Base-by-base conservation (phyloP, 2,329 filamentous ascomycete genomes). In the Penicillium sp. region DNA sequence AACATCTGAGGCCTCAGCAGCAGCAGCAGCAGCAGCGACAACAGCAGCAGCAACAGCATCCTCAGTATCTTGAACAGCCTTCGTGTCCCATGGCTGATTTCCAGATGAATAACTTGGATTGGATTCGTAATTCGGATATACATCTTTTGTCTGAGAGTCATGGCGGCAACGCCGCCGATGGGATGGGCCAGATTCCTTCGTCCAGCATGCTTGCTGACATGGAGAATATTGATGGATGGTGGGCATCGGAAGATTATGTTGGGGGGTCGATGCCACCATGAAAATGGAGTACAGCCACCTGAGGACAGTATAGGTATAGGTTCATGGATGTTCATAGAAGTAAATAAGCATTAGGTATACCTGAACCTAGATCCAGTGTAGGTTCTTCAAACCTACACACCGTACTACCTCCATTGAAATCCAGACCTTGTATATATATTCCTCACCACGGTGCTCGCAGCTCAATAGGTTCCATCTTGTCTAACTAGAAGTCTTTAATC, bases 181-280 rank as follows among this genome's bases (percentile, higher is more conserved):
- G 42, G 2, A 28, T 56, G 25, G 52, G 30, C 7, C 28, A 41
- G 1, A 35, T 60, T 3, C 9, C 52, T 12, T 46, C 48, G 12
- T 44, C 54, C 4, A 43, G 28, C 18, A 58, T 56, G 10, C 54
- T 67, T 10, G 53, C 61, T 9, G 57, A 57, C 10, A 38, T 64
- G 12, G 59, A 49, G 1, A 64, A 66, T 50, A 60, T 68, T 19
- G 65, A 66, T 33, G 54, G 61, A 1, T 69, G 66, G 66, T 68
- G 66, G 66, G 34, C 9, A 41, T 58, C 18, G 52, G 58, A 37
- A 55, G 53, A 5, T 33, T 55, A 18, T 57, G 49, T 29, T 34
- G 19, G 25, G 25, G 14, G 12, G 5, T 45, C 42, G 14, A 30
- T 44, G 25, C 33, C 33, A 3, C 41, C 41, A 14, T 44, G 16